Conservation (phyloP, 2,329 filamentous ascomycete genomes). For the Paraconiothyrium sp. region DNA sequence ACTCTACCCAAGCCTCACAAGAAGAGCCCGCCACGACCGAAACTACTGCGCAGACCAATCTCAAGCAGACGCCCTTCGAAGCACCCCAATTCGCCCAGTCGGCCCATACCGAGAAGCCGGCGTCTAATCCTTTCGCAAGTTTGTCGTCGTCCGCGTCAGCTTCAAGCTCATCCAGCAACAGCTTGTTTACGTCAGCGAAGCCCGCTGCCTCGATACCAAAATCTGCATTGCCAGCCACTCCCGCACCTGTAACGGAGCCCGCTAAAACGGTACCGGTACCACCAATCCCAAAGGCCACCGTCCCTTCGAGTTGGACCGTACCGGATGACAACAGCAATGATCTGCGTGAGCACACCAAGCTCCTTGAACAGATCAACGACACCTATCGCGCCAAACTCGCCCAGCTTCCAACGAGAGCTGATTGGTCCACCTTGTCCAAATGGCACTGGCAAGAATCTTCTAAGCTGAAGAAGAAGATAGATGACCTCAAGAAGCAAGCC, state of each 20-base stretch:
- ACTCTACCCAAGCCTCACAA: not conserved
- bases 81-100: not conserved
- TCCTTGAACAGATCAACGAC: constrained; percentile 41
- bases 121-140: constrained; percentile 26
- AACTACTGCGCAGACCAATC: not conserved
- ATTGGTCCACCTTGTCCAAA: constrained; percentile 42
- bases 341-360: constrained; percentile 30
- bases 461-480: constrained; percentile 41
- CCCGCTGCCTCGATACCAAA: not conserved
- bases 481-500: constrained; percentile 39
- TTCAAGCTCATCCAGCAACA: not conserved
- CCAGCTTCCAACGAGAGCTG: constrained; percentile 33
- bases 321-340: constrained; percentile 21
- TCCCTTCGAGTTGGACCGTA: constrained; percentile 37
- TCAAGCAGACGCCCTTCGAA: not conserved
- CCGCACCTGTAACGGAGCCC: constrained; percentile 13
- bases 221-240: constrained; percentile 21
- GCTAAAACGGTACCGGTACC: constrained; percentile 26
- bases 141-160: not conserved
- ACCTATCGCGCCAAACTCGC: constrained; percentile 38
- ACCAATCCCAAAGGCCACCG: constrained; percentile 36
- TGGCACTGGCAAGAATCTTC: constrained; percentile 43
- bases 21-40: not conserved
- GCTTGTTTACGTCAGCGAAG: not conserved
- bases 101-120: constrained; percentile 25